Evolutionary conservation across 305 asterid genomes (phyloP).

Genomic region (Solanum hybrid): DNA sequence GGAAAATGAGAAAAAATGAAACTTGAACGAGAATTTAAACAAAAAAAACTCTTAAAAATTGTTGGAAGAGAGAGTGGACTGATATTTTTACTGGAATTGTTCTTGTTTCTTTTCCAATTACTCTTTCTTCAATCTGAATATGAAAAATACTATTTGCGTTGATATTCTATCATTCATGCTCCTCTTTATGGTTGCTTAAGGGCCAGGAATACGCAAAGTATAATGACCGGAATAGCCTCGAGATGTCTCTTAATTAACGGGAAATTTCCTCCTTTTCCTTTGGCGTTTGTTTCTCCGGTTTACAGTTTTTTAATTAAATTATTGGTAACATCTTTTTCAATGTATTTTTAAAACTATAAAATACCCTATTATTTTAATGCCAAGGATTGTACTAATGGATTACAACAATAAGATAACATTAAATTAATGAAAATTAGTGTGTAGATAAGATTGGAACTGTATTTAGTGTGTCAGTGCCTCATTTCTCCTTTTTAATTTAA

Average conservation of each 20-base stretch:
- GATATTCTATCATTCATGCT: not conserved
- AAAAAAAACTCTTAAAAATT: not conserved
- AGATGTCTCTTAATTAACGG: slow-evolving; percentile 16
- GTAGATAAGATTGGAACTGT: not conserved
- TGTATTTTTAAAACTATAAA: not conserved
- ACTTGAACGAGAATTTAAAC: not conserved
- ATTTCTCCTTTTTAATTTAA: not conserved
- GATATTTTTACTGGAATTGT: not conserved
- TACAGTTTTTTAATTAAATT: not conserved
- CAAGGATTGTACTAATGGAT: not conserved
- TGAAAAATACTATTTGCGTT: not conserved
- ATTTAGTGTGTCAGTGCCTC: not conserved
- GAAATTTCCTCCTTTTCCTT: not conserved
- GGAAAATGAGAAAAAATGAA: not conserved
- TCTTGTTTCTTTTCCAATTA: not conserved
- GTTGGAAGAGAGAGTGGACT: not conserved
- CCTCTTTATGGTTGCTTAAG: not conserved
- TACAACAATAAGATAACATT: not conserved
- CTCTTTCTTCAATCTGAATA: not conserved
- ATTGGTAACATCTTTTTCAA: not conserved
- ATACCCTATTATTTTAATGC: not conserved
- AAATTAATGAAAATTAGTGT: not conserved
- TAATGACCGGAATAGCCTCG: slow-evolving; percentile 30
- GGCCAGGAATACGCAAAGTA: not conserved
- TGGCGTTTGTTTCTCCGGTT: not conserved